Evolutionary conservation across 192 early-diverging fungal species (phyloP), one percentile per base, ranked within the genome.

Genomic region (Nowakowskiella sp.): DNA sequence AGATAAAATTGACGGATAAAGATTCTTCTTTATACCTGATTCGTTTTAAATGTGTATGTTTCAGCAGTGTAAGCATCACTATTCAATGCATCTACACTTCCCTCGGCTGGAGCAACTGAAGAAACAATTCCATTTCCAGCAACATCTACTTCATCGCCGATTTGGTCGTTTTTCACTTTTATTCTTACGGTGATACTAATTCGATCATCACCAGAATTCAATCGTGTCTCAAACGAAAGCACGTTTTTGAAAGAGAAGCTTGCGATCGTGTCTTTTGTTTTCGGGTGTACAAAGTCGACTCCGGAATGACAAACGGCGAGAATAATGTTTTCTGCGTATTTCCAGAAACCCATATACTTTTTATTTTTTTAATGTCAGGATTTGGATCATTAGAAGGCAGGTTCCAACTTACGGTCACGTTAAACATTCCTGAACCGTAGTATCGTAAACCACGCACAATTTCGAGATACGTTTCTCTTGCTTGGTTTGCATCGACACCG

Each of bases 381-480:
- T 22, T 42, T 60, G n/a, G 52, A 16, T 6, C 23, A 27, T 31
- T 5, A 21, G 16, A 21, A 19, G 13, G 4, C 8, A 58, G 30
- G n/a, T 4, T 13, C 27, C n/a, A 24, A 62, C 69, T 25, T 44
- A 68, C 67, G 44, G 64, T 75, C 13, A 69, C 73, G 22, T 61
- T 50, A 45, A 68, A 78, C 5, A 76, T 32, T 0, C 67, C 44
- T 5, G 68, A 50, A 5, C 76, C 76, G 47, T 76, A 78, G 28
- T 67, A 60, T 32, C 61, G 57, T 39, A 68, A 67, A 4, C 4
- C n/a, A 27, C 60, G 62, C 21, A 71, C 64, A 3, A 49, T 31
- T 25, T 78, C 68, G 22, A 78, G 47, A 39, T 71, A 78, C 28
- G 50, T 26, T 9, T 65, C 31, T 36, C 74, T 77, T 0, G 67